Evolutionary conservation across 2,329 filamentous ascomycete species (phyloP), one percentile per base, ranked within the genome.

Genomic region (Phoma herbarum): DNA sequence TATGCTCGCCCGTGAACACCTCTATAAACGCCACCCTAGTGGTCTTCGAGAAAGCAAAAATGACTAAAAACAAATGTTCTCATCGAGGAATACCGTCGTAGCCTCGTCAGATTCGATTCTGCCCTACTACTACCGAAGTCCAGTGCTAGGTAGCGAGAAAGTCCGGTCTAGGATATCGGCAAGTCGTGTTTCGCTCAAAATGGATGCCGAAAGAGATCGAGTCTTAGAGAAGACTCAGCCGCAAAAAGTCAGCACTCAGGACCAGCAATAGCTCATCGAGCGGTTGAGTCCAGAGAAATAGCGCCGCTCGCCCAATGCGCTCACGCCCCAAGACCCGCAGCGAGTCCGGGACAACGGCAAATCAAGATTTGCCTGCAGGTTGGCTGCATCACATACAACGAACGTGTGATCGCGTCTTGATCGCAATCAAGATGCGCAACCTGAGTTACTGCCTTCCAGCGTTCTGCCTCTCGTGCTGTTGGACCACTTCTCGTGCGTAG

Each of bases 401-500:
- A 45, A 51, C 37, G 39, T 23, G 29, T 25, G 11, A 25, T 12
- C 41, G 25, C 39, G 41, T 43, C 44, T 26, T 25, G 39, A 20
- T 37, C 23, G 10, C 3, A 12, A 16, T n/a, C 41, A 26, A 20
- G 12, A 59, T 31, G 22, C 29, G 9, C 18, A 10, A 28, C 8
- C 25, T 12, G 22, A 28, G 12, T 39, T 54, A 59, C 26, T 59
- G 50, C 12, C 45, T 50, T n/a, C 57, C 60, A 47, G 58, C 65
- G 10, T 56, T 61, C 50, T 73, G 67, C 51, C 67, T 69, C 42
- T 71, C 72, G 45, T 85, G 82, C 69, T 90, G 88, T 25, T 86
- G 82, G 25, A 97, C 86, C 16, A 97, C 89, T 76, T 99, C 95
- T 52, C 94, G 85, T 0, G 93, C 94, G 73, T 98, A 99, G 73